Conservation (phyloP, 352 stramenopile species). For the Globisporangium mamillatum region DNA sequence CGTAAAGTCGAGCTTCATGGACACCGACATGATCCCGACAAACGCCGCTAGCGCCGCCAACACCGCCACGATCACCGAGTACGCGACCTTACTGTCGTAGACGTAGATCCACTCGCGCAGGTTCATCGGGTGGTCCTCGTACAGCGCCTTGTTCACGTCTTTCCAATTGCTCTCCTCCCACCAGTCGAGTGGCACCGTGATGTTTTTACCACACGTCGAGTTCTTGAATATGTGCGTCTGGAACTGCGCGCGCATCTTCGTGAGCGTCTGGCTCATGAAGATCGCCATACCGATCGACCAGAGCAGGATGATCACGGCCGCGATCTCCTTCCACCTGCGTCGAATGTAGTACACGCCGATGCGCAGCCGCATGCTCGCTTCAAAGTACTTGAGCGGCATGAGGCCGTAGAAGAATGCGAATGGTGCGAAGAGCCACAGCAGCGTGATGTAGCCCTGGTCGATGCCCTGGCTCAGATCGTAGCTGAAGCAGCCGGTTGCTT, state of each 20-base stretch:
- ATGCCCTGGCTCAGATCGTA: constrained; percentile 28
- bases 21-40: constrained; percentile 63
- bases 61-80: constrained; percentile 62
- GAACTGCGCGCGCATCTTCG: constrained; percentile 38
- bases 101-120: constrained; percentile 60
- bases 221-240: constrained; percentile 34
- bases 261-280: constrained; percentile 57
- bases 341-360: constrained; percentile 78
- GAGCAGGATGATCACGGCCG: constrained; percentile 58
- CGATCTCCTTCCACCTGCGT: constrained; percentile 70
- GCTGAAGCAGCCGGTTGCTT: constrained; percentile 23
- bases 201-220: constrained; percentile 43
- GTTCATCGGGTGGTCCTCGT: constrained; percentile 32
- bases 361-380: constrained; percentile 58
- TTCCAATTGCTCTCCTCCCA: constrained; percentile 42
- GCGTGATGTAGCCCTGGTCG: constrained; percentile 29
- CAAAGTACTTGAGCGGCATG: constrained; percentile 66
- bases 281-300: constrained; percentile 66
- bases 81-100: constrained; percentile 60
- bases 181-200: constrained; percentile 39
- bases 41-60: constrained; percentile 58
- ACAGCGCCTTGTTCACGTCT: constrained; percentile 18
- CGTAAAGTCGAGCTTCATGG: constrained; percentile 77
- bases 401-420: constrained; percentile 59
- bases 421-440: constrained; percentile 64